A percentile compares a stretch with the other conserved stretches of the same genome.
These are phyloP conservation scores for Spathaspora girioi DNA, from an alignment of 805 yeast species.

Conservation along the genomic window DNA sequence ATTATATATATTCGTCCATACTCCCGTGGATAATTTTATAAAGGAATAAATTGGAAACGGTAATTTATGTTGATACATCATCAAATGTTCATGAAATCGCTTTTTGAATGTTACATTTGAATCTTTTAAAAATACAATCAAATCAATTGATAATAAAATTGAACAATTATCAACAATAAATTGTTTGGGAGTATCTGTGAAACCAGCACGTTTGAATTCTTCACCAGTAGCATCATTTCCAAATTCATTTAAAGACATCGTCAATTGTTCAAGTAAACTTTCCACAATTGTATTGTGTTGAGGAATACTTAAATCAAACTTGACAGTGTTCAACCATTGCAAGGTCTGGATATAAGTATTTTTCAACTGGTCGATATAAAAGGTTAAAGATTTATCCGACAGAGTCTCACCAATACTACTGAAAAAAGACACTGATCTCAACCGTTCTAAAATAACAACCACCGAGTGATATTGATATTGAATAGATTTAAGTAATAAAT, in stretches of 20 bases:
- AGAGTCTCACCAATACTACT: constrained; percentile 41
- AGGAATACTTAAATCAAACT: constrained; percentile 34
- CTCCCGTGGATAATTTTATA: constrained; percentile 28
- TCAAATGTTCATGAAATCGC: constrained; percentile 57
- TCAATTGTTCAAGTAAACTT: constrained; percentile 36
- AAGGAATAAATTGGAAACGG: constrained; percentile 49
- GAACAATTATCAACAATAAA: constrained; percentile 44
- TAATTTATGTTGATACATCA: constrained; percentile 52
- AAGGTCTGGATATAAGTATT: constrained; percentile 32
- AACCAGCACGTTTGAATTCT: constrained; percentile 45
- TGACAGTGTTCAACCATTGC: constrained; percentile 28
- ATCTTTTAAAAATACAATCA: constrained; percentile 51
- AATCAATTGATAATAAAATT: constrained; percentile 50
- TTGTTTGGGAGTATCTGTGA: constrained; percentile 40
- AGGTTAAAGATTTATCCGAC: constrained; percentile 29
- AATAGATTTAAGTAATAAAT: constrained; percentile 40
- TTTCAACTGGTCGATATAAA: constrained; percentile 28
- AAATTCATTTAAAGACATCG: constrained; percentile 37
- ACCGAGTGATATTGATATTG: constrained; percentile 40
- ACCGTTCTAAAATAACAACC: constrained; percentile 42
- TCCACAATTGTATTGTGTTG: constrained; percentile 39
- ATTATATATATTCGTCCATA: constrained; percentile 35
- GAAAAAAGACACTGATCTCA: constrained; percentile 46
- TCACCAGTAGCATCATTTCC: constrained; percentile 41
- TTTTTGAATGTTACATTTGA: constrained; percentile 61